Conservation (phyloP, 2,329 filamentous ascomycete species). For the Beauveria brongniartii region DNA sequence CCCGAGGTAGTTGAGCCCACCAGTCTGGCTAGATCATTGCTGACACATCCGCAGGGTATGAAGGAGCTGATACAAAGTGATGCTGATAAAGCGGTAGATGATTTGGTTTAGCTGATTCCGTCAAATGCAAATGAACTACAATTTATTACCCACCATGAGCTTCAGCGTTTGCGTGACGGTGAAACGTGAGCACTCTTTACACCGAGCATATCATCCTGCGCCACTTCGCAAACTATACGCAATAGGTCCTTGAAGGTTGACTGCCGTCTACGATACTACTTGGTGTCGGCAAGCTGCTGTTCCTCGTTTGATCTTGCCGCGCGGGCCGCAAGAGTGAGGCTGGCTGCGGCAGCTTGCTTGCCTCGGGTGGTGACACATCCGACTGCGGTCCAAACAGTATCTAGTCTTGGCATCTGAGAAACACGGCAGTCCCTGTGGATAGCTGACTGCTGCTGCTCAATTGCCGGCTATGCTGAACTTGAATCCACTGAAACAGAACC, state of each 20-base stretch:
- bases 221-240: neutral
- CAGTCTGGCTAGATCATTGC: neutral
- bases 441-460: too few species aligned
- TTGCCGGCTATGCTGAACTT: neutral
- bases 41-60: conserved; percentile 62
- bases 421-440: neutral
- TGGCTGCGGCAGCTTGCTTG: neutral
- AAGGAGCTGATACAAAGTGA: conserved; percentile 87
- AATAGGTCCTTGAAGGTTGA: neutral
- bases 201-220: neutral
- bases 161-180: neutral
- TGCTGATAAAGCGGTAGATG: conserved; percentile 83
- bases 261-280: neutral
- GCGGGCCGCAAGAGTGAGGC: neutral
- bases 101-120: conserved; percentile 54
- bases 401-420: neutral
- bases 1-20: conserved; percentile 59
- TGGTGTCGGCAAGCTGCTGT: neutral
- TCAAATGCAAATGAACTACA: neutral
- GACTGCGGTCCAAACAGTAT: neutral
- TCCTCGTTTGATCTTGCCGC: neutral
- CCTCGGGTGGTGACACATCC: neutral
- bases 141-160: neutral
- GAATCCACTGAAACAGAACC: neutral
- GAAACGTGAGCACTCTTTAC: neutral